Evolutionary conservation across 768 basidiomycete genomes (phyloP).

Genomic region (Termitomyces sp.): DNA sequence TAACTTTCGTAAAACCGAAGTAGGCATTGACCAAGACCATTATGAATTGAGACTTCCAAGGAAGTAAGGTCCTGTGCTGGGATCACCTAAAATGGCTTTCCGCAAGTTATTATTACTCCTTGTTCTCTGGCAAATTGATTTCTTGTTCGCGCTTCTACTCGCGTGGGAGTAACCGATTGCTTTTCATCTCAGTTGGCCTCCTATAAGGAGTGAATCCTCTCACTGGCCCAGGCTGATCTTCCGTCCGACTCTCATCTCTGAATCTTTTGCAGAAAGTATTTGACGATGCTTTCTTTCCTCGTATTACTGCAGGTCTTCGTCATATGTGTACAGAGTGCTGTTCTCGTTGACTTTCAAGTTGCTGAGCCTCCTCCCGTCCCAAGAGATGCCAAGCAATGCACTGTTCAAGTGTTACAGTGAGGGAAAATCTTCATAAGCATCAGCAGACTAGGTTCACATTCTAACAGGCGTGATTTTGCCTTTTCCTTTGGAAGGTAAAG

Average conservation of each 20-base stretch:
- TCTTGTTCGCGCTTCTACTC: not conserved
- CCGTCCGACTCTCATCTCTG: not conserved
- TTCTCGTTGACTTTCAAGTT: conserved; percentile 64
- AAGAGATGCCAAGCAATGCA: conserved; percentile 53
- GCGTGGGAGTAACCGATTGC: not conserved
- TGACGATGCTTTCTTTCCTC: not conserved
- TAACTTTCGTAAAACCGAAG: not conserved
- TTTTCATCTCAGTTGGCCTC: not conserved
- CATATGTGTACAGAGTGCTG: conserved; percentile 17
- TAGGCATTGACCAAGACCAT: not conserved
- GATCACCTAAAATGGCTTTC: not conserved
- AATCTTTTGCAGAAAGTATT: not conserved
- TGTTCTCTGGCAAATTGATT: not conserved
- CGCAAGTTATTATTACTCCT: not conserved
- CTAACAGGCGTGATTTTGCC: conserved; percentile 59
- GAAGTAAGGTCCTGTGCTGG: conserved; percentile 2
- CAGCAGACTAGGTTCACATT: not conserved
- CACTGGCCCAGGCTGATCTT: not conserved
- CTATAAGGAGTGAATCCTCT: conserved; percentile 4
- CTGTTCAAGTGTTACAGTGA: conserved; percentile 57
- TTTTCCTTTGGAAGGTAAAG: conserved; percentile 59
- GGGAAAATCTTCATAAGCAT: not conserved
- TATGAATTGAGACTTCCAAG: conserved; percentile 10
- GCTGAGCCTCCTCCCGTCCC: conserved; percentile 67
- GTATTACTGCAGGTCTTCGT: not conserved